Conservation (phyloP, 2,329 filamentous ascomycete species). For the Massarina eburnea region DNA sequence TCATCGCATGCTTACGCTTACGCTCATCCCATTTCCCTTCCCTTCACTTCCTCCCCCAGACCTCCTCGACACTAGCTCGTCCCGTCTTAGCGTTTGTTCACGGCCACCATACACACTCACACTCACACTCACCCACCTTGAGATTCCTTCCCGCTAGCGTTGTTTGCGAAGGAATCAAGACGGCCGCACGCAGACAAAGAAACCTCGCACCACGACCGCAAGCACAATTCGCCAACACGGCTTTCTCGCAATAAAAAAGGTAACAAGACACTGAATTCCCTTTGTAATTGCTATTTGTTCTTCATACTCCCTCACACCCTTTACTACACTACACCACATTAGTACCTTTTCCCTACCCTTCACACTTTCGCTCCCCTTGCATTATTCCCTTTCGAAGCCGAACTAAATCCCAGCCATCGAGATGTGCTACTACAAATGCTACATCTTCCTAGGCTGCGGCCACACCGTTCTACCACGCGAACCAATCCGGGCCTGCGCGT, state of each 20-base stretch:
- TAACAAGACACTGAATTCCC: neutral
- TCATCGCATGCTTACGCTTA: too few species aligned
- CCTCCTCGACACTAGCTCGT: too few species aligned
- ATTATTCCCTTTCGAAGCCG: neutral
- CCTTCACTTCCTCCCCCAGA: too few species aligned
- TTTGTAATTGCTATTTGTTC: neutral
- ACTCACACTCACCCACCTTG: neutral
- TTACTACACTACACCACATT: too few species aligned
- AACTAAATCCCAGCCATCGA: neutral
- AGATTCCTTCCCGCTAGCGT: too few species aligned
- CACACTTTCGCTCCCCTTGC: neutral
- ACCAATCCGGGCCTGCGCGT: constrained; percentile 39
- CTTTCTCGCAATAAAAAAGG: too few species aligned
- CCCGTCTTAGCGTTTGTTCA: too few species aligned
- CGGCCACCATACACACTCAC: neutral
- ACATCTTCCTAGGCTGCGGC: constrained; percentile 47
- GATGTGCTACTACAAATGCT: constrained; percentile 50
- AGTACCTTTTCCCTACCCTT: neutral
- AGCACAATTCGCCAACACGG: neutral
- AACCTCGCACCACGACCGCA: neutral
- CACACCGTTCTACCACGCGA: constrained; percentile 40
- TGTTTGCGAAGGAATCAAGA: neutral
- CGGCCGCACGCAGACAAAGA: constrained; percentile 6
- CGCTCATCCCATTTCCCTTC: too few species aligned
- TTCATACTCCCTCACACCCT: neutral